Evolutionary conservation across 306 rosid genomes (phyloP).

Genomic region (Medicago truncatula): MtrunA17r5.0-ANR NC_053048.1:38268001-38268500

Average conservation of each 20-base stretch:
- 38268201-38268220: slow-evolving; percentile 30
- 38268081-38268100: slow-evolving; percentile 44
- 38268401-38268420: slow-evolving; percentile 45
- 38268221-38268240: slow-evolving; percentile 4
- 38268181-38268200: slow-evolving; percentile 17
- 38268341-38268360: slow-evolving; percentile 34
- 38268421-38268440: slow-evolving; percentile 59
- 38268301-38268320: slow-evolving; percentile 18
- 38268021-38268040: slow-evolving; percentile 49
- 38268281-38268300: slow-evolving; percentile 11
- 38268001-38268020: slow-evolving; percentile 1
- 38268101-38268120: slow-evolving; percentile 48
- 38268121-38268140: slow-evolving; percentile 28
- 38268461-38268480: slow-evolving; percentile 73
- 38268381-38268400: slow-evolving; percentile 36
- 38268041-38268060: slow-evolving; percentile 52
- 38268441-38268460: slow-evolving; percentile 70
- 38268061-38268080: slow-evolving; percentile 32
- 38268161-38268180: slow-evolving; percentile 17
- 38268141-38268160: slow-evolving; percentile 3
- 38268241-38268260: not conserved
- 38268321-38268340: slow-evolving; percentile 16
- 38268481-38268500: slow-evolving; percentile 87
- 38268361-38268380: not conserved
- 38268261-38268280: not conserved